Evolutionary conservation across 1,284 basidiomycete genomes (phyloP), one percentile per base, ranked within the genome.

Genomic region (Irpex lacteus): DNA sequence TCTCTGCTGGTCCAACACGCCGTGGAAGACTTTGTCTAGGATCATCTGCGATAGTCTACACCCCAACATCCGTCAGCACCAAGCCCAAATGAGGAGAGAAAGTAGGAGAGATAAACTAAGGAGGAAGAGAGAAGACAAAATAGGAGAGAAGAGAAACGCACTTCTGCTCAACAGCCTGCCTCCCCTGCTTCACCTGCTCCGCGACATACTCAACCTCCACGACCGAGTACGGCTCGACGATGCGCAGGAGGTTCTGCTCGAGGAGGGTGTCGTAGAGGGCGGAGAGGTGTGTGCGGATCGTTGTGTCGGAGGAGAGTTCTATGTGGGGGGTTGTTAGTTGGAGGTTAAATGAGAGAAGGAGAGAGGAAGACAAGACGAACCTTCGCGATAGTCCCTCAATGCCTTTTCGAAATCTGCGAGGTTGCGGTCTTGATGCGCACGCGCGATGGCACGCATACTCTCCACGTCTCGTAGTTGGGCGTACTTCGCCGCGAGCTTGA

Each of bases 121-220:
- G n/a, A n/a, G n/a, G n/a, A n/a, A n/a, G n/a, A n/a, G n/a, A n/a
- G n/a, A n/a, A n/a, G n/a, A n/a, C n/a, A n/a, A n/a, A n/a, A n/a
- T n/a, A n/a, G n/a, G n/a, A n/a, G 69, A 8, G n/a, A 38, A 21
- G 34, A 34, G 4, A 32, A 13, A 80, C 90, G 69, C 68, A 95
- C 95, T 98, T 99, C 21, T 90, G 86, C 78, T 99, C 98, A 5
- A 99, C 95, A n/a, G 90, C 91, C 72, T 95, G 90, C 52, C 94
- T 80, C 11, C 92, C 93, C 78, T 98, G 96, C 1, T 92, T 91
- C 8, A 99, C 97, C 66, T 89, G 82, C 74, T 94, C 85, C 2
- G 96, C 95, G 11, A 99, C 90, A 73, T 96, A 90, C 53, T 89
- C 88, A 36, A 99, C 85, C 78, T 99, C 96, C 18, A 99, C 92